A percentile compares a stretch with the other conserved stretches of the same genome.
These are phyloP conservation scores for Thermoascus crustaceus DNA, from an alignment of 2,329 filamentous ascomycete species.

Conservation along the genomic window DNA sequence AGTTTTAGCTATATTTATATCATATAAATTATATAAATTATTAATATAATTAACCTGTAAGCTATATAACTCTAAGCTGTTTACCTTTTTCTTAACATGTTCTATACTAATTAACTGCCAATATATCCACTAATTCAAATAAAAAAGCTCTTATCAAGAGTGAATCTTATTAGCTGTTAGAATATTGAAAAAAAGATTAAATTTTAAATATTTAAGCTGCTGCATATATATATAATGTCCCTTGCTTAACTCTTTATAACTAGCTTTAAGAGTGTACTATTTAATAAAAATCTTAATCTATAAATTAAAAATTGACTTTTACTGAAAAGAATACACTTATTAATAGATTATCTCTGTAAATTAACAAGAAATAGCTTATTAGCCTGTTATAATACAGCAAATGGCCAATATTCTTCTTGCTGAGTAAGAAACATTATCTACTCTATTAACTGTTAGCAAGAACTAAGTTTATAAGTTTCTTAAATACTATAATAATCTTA, in stretches of 20 bases:
- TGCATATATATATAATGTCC: neutral
- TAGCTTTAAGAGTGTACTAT: neutral
- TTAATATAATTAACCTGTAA: no score
- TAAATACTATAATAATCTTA: constrained; percentile 4
- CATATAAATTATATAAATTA: no score
- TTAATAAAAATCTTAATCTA: neutral
- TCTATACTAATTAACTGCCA: no score
- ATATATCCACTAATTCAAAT: no score
- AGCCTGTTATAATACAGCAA: neutral
- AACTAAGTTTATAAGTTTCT: constrained; percentile 5
- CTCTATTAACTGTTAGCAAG: constrained; percentile 2
- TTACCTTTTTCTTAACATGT: no score
- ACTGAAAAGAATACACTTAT: neutral
- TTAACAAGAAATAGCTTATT: neutral
- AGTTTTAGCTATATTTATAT: no score
- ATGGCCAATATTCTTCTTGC: constrained; percentile 7
- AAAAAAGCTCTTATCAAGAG: no score
- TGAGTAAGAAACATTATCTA: neutral
- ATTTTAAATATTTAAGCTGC: neutral
- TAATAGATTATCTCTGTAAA: neutral
- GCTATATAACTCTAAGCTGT: no score
- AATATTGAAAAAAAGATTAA: constrained; percentile 1
- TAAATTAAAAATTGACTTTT: neutral
- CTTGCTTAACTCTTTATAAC: neutral
- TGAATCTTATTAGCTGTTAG: no score